A percentile compares a stretch with the other conserved stretches of the same genome.
These are phyloP conservation scores for Coccomyxa sp. DNA, from an alignment of 139 green algal genomes.

Conservation along the genomic window DNA sequence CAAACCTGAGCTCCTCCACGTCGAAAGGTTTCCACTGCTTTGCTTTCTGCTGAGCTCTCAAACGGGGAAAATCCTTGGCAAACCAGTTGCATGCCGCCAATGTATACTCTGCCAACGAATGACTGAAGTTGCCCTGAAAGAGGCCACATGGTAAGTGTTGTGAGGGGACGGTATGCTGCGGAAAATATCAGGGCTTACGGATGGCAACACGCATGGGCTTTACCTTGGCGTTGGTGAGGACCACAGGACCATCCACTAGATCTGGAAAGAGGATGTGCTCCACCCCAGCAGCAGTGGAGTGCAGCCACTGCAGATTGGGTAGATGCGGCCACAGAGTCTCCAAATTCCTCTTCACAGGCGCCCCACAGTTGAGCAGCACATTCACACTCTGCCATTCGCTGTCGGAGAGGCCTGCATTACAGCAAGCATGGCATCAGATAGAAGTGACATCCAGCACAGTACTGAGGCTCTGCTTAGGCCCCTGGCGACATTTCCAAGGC, in stretches of 20 bases:
- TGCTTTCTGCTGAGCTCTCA: slow-evolving; percentile 35
- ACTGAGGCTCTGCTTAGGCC: no score
- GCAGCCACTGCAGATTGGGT: slow-evolving; percentile 58
- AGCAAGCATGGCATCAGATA: not conserved
- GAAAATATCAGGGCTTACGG: not conserved
- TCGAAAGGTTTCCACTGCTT: slow-evolving; percentile 47
- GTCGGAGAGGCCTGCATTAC: slow-evolving; percentile 17
- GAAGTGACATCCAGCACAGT: slow-evolving; percentile 14
- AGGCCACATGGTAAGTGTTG: not conserved
- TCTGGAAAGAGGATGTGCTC: slow-evolving; percentile 69
- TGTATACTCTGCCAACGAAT: slow-evolving; percentile 73
- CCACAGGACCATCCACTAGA: slow-evolving; percentile 47
- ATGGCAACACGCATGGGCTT: not conserved
- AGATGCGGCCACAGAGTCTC: slow-evolving; percentile 46
- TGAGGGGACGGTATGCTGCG: not conserved
- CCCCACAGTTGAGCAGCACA: slow-evolving; percentile 55
- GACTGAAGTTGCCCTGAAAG: slow-evolving; percentile 60
- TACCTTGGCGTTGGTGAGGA: slow-evolving; percentile 71
- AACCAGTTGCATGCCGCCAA: slow-evolving; percentile 73
- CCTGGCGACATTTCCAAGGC: not conserved
- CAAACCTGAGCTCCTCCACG: slow-evolving; percentile 65
- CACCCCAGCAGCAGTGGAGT: slow-evolving; percentile 65
- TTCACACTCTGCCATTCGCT: slow-evolving; percentile 41
- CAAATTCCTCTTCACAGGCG: slow-evolving; percentile 42
- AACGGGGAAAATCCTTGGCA: slow-evolving; percentile 64